A percentile compares a stretch with the other conserved stretches of the same genome.
These are phyloP conservation scores for Przewalskia tangutica DNA, from an alignment of 257 asterid species.

Conservation along the genomic window DNA sequence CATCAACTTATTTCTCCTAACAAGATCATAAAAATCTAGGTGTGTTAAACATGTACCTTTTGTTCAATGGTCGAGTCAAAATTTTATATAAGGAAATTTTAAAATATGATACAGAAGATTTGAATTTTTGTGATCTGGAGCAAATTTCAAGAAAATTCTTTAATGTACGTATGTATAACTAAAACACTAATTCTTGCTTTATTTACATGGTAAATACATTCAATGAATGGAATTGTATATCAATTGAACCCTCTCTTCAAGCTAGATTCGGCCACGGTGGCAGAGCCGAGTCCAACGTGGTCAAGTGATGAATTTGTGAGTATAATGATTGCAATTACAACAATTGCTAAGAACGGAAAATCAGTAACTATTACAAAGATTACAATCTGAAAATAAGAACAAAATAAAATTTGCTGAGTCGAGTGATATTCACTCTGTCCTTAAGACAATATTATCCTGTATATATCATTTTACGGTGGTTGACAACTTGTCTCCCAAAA, in stretches of 20 bases:
- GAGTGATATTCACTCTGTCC: too few species aligned
- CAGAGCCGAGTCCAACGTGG: not conserved
- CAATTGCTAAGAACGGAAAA: too few species aligned
- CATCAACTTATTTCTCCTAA: not conserved
- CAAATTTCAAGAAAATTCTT: not conserved
- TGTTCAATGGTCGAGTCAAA: not conserved
- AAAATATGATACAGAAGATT: not conserved
- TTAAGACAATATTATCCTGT: too few species aligned
- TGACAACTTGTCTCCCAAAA: too few species aligned
- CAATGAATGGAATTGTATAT: too few species aligned
- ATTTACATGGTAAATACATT: not conserved
- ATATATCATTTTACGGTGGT: too few species aligned
- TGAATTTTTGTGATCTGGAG: not conserved
- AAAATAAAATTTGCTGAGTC: too few species aligned
- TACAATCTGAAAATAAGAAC: too few species aligned
- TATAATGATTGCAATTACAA: too few species aligned
- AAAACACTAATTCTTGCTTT: not conserved
- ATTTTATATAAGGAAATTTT: not conserved
- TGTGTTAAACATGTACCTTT: not conserved
- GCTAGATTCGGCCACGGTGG: too few species aligned
- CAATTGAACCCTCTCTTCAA: too few species aligned
- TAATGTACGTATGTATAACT: not conserved
- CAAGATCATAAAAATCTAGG: not conserved
- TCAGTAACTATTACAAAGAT: too few species aligned
- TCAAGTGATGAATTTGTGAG: not conserved